Percentiles rank a stretch among this genome's conserved stretches.
Evolutionary conservation across 1,139 yeast genomes (phyloP).

Genomic region (Sugiyamaella xylanicola): DNA sequence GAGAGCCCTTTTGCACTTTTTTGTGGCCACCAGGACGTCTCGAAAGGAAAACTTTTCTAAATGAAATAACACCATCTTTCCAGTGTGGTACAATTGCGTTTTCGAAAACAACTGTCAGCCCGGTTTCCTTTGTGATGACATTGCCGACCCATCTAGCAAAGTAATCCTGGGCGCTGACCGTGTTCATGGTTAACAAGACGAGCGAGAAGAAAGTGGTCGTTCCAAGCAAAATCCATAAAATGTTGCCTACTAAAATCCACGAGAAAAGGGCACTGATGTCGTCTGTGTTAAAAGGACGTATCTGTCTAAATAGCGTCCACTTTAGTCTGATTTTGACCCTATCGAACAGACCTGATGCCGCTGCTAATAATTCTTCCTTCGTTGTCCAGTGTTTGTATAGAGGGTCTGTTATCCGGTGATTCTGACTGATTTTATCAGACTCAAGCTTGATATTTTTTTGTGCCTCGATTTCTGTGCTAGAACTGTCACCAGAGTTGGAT

Average conservation of each 20-base stretch:
- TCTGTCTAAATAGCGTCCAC: slow-evolving; percentile 67
- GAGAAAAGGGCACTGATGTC: slow-evolving; percentile 87
- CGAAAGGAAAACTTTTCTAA: slow-evolving; percentile 84
- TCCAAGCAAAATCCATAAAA: slow-evolving; percentile 72
- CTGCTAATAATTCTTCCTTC: slow-evolving; percentile 55
- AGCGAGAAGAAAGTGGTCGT: slow-evolving; percentile 89
- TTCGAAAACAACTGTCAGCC: slow-evolving; percentile 86
- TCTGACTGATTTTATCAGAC: neutral
- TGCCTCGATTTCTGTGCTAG: neutral
- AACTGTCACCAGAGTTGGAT: too few relatives aligned
- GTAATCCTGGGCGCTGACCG: slow-evolving; percentile 87
- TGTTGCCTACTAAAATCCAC: slow-evolving; percentile 88
- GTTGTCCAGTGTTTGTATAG: slow-evolving; percentile 27
- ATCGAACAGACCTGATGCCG: slow-evolving; percentile 53
- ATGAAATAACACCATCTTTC: slow-evolving; percentile 83
- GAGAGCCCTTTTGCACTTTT: slow-evolving; percentile 66
- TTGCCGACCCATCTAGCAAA: slow-evolving; percentile 83
- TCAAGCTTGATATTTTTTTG: neutral
- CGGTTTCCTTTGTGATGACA: slow-evolving; percentile 78
- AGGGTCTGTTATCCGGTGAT: neutral
- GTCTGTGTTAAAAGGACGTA: slow-evolving; percentile 80
- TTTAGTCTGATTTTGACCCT: slow-evolving; percentile 60
- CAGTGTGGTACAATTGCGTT: slow-evolving; percentile 94
- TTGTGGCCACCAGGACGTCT: slow-evolving; percentile 62
- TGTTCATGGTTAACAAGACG: slow-evolving; percentile 74